These are phyloP conservation scores for Sclerotinia borealis DNA, from an alignment of 2,329 filamentous ascomycete species.

Conservation along the genomic window DNA sequence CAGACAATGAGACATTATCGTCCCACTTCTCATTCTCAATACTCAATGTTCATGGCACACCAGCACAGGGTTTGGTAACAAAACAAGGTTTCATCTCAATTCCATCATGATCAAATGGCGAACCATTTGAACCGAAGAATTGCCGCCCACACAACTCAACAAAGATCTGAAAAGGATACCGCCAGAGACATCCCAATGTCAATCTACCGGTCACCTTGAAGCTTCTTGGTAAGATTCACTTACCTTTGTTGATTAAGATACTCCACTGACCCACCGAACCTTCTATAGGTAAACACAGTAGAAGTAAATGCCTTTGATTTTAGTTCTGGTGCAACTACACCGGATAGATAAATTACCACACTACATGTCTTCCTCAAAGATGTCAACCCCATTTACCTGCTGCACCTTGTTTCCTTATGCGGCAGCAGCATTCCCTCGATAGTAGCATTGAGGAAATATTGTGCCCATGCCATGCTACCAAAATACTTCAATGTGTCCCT, in stretches of 20 bases:
- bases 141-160: not conserved
- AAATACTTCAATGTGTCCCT: not conserved
- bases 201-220: not conserved
- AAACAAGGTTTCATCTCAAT: not conserved
- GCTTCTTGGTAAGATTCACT: too few species aligned
- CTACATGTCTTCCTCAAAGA: not conserved
- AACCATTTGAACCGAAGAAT: not conserved
- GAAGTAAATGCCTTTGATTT: constrained; percentile 1
- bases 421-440: constrained; percentile 1
- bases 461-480: not conserved
- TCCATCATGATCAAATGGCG: not conserved
- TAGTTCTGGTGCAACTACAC: not conserved
- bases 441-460: constrained; percentile 1
- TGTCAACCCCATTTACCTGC: not conserved
- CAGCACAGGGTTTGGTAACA: not conserved
- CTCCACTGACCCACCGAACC: not conserved
- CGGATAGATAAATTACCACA: not conserved
- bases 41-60: not conserved
- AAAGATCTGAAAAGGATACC: not conserved
- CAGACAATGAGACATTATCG: not conserved
- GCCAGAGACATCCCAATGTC: not conserved
- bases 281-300: not conserved
- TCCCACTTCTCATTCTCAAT: not conserved
- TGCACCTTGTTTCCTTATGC: not conserved
- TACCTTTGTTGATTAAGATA: not conserved